Percentiles rank a stretch among this genome's conserved stretches.
Evolutionary conservation across 2,329 filamentous ascomycete genomes (phyloP).

Genomic region (Fusarium denticulatum): DNA sequence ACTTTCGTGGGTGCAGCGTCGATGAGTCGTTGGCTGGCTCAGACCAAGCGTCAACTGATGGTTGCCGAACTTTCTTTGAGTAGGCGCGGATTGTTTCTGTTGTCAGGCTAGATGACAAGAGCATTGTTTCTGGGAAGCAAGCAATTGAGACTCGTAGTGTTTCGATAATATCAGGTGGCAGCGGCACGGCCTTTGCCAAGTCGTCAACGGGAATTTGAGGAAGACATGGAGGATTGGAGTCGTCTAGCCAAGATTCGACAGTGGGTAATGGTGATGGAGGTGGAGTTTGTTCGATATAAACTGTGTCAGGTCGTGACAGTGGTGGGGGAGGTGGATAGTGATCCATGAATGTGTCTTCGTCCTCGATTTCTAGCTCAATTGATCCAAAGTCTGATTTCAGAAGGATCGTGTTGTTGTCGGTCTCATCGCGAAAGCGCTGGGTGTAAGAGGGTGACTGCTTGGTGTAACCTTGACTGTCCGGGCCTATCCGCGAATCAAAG

Average conservation of each 20-base stretch:
- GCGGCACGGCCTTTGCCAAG: slow-evolving; percentile 54
- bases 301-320: slow-evolving; percentile 32
- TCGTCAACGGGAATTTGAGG: slow-evolving; percentile 48
- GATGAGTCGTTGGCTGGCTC: slow-evolving; percentile 31
- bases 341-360: slow-evolving; percentile 30
- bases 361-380: slow-evolving; percentile 33
- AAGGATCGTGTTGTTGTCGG: slow-evolving; percentile 32
- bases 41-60: slow-evolving; percentile 38
- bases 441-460: slow-evolving; percentile 12
- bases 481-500: slow-evolving; percentile 9
- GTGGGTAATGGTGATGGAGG: slow-evolving; percentile 49
- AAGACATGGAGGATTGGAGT: slow-evolving; percentile 44
- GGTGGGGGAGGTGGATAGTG: not conserved
- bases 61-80: slow-evolving; percentile 62
- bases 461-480: slow-evolving; percentile 14
- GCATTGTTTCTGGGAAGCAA: slow-evolving; percentile 69
- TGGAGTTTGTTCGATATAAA: slow-evolving; percentile 47
- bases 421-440: slow-evolving; percentile 28
- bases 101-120: slow-evolving; percentile 63
- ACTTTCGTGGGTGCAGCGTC: slow-evolving; percentile 37
- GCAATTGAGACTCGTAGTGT: slow-evolving; percentile 63
- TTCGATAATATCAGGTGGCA: slow-evolving; percentile 64
- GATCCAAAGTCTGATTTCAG: slow-evolving; percentile 35
- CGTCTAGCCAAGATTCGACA: slow-evolving; percentile 51
- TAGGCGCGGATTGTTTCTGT: slow-evolving; percentile 68